Conservation (phyloP, 2,329 filamentous ascomycete genomes). For the Colletotrichum zoysiae region DNA sequence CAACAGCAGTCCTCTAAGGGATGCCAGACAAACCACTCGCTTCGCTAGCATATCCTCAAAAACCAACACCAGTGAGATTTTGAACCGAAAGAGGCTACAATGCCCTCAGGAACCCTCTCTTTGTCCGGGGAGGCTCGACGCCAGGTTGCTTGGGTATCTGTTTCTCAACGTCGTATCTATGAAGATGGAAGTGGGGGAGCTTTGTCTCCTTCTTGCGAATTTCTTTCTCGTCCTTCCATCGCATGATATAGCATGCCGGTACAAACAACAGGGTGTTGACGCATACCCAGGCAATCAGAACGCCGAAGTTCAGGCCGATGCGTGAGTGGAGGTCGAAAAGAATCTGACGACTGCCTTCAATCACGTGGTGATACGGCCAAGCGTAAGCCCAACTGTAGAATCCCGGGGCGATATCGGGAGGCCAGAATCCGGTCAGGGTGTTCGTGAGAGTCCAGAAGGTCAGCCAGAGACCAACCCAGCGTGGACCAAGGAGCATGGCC, state of each 20-base stretch:
- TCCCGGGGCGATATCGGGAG: slow-evolving; percentile 25
- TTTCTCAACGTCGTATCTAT: slow-evolving; percentile 19
- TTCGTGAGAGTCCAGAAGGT: slow-evolving; percentile 32
- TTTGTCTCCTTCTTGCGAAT: slow-evolving; percentile 16
- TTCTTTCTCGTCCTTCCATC: slow-evolving; percentile 32
- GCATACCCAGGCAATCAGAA: slow-evolving; percentile 16
- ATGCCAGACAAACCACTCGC: neutral
- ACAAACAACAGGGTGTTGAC: slow-evolving; percentile 20
- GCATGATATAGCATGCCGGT: slow-evolving; percentile 27
- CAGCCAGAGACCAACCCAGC: slow-evolving; percentile 34
- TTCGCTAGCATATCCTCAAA: neutral
- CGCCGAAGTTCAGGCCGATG: slow-evolving; percentile 30
- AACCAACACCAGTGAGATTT: neutral
- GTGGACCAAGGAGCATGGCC: slow-evolving; percentile 26
- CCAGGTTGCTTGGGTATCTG: slow-evolving; percentile 28
- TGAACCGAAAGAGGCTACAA: neutral
- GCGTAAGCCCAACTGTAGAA: slow-evolving; percentile 35
- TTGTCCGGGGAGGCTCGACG: slow-evolving; percentile 18
- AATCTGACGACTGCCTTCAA: slow-evolving; percentile 29
- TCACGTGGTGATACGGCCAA: slow-evolving; percentile 33
- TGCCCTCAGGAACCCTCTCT: slow-evolving; percentile 22
- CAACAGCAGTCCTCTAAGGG: neutral
- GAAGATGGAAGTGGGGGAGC: slow-evolving; percentile 17
- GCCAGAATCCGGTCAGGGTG: slow-evolving; percentile 30
- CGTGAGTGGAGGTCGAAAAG: slow-evolving; percentile 31